Percentiles rank a stretch among this genome's conserved stretches.
Evolutionary conservation across 1,284 basidiomycete genomes (phyloP).

Genomic region (Apiotrichum akiyoshidainum): DNA sequence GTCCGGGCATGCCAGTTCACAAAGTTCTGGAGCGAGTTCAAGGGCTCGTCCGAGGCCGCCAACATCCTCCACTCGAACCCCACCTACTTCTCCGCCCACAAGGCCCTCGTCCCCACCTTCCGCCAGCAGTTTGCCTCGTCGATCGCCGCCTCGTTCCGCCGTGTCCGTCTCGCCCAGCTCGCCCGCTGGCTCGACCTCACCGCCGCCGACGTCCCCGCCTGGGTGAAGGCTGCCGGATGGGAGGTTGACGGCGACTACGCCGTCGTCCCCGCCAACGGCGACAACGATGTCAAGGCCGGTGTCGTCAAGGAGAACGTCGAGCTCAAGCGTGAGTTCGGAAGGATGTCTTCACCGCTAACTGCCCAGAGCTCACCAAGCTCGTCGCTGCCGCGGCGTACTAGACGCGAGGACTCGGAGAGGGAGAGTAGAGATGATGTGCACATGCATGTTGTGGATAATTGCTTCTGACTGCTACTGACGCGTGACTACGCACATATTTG

Average conservation of each 20-base stretch:
- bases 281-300: conserved; percentile 92
- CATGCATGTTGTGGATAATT: conserved; percentile 19
- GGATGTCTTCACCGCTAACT: conserved; percentile 10
- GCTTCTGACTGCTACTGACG: not conserved
- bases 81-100: conserved; percentile 43
- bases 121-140: conserved; percentile 41
- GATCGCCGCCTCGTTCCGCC: conserved; percentile 43
- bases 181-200: conserved; percentile 46
- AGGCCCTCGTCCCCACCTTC: conserved; percentile 33
- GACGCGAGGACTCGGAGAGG: not conserved
- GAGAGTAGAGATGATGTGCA: conserved; percentile 6
- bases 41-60: conserved; percentile 54
- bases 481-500: too few relatives aligned
- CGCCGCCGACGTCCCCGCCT: conserved; percentile 63
- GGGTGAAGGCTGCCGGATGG: conserved; percentile 70
- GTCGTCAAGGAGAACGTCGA: conserved; percentile 86
- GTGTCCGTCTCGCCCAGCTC: conserved; percentile 30
- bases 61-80: conserved; percentile 33
- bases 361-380: conserved; percentile 74
- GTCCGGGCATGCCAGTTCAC: conserved; percentile 86
- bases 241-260: conserved; percentile 64
- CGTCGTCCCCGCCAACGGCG: conserved; percentile 77
- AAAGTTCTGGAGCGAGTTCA: conserved; percentile 77
- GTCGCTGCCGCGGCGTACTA: conserved; percentile 57
- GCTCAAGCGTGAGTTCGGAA: conserved; percentile 69